Evolutionary conservation across 352 stramenopile genomes (phyloP), one percentile per base, ranked within the genome.

Genomic region (Pythium periplocum): DNA sequence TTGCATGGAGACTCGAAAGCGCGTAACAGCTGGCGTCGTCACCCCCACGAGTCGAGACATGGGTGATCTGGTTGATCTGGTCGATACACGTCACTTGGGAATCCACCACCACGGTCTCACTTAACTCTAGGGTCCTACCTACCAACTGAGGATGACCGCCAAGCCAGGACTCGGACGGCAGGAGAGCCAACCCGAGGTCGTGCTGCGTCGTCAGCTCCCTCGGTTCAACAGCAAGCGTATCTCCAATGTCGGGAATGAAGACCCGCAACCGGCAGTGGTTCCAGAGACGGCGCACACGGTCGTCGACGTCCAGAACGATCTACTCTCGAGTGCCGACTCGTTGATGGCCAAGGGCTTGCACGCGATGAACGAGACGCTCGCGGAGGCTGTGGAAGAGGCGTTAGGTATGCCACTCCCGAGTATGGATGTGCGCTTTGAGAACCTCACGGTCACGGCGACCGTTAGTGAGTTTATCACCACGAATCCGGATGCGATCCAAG

Each of bases 301-400:
- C 47, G 17, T 36, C 3, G 59, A 45, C 26, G 48, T 75, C 12
- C 54, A 59, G 4, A 66, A 67, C 3, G 56, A 77, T 34, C 57
- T 69, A 9, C 31, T 81, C 8, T 63, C 64, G 2, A 84, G 58
- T 26, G 69, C 69, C 7, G 76, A 87, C 32, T 64, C 62, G 34
- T 49, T 87, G 36, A 53, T 87, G 46, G 71, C 64, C 2, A 55
- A 53, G 6, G 76, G 73, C 31, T 61, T 79, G 39, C 61, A 83
- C 30, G 62, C 68, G 10, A 84, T 87, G 76, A 64, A 87, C 51
- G 55, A 69, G 43, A 75, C 49, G 31, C 62, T 88, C 44, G 67
- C 73, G 1, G 51, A 62, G 32, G n/a, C 57, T 2, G 73, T 70
- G 4, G 48, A 81, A 9, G 71, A 84, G 45, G 62, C 61, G 4